These are phyloP conservation scores for Penicillium sp. DNA, from an alignment of 2,329 filamentous ascomycete species.

Conservation along the genomic window DNA sequence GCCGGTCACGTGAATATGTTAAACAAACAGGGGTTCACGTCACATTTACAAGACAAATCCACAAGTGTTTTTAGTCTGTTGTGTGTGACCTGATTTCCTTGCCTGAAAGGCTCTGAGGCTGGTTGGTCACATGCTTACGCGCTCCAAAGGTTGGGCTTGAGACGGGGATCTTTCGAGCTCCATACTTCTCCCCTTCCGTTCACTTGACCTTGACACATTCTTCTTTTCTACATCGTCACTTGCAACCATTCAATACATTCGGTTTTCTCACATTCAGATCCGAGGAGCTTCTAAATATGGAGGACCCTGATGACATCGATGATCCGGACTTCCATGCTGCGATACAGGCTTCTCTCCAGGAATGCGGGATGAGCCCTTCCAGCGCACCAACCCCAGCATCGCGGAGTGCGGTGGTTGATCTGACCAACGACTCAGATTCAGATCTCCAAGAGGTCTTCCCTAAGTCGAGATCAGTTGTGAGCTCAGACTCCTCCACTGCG, in stretches of 20 bases:
- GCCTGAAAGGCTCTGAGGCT: neutral
- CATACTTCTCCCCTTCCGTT: conserved; percentile 5
- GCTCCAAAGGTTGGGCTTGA: no score
- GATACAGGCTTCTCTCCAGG: conserved; percentile 25
- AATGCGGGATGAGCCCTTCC: conserved; percentile 2
- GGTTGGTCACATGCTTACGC: neutral
- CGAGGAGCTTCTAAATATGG: neutral
- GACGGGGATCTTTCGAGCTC: neutral
- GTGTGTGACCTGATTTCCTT: neutral
- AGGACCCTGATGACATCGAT: conserved; percentile 5
- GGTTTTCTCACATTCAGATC: neutral
- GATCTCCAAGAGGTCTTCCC: conserved; percentile 25
- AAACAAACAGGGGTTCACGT: conserved; percentile 7
- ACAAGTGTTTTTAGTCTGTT: neutral
- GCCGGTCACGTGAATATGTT: conserved; percentile 2
- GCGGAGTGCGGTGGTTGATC: conserved; percentile 30
- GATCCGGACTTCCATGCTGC: conserved; percentile 24
- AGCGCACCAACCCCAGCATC: neutral
- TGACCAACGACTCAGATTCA: conserved; percentile 36
- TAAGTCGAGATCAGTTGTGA: conserved; percentile 31
- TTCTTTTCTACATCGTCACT: neutral
- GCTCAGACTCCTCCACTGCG: conserved; percentile 10
- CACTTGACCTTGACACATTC: neutral
- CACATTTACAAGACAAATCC: neutral
- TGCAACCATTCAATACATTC: neutral